Percentiles rank a stretch among this genome's conserved stretches.
phyloP scores from a whole-genome alignment of 2,329 filamentous ascomycete species.

The Orbilia brochopaga region DNA sequence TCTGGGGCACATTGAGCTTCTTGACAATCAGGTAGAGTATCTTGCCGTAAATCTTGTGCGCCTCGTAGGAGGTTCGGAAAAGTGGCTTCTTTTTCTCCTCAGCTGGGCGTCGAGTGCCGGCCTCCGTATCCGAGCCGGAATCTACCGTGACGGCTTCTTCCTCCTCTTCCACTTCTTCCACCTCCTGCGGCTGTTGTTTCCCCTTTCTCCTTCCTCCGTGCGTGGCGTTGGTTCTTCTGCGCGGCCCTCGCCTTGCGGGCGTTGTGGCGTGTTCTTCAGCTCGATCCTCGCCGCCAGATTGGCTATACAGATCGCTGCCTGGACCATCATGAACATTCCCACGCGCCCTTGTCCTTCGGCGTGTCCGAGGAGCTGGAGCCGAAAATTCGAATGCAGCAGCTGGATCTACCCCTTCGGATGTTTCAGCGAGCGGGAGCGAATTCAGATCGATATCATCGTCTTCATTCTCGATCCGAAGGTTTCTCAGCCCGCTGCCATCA shows the following conservation, averaged over 20 bases:
- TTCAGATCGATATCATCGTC: constrained; percentile 44
- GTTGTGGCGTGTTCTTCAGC: constrained; percentile 48
- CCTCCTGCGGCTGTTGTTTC: constrained; percentile 1
- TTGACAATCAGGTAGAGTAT: constrained; percentile 89
- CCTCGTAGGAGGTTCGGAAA: constrained; percentile 87
- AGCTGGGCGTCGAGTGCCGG: constrained; percentile 53
- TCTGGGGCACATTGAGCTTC: constrained; percentile 48
- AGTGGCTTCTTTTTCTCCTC: constrained; percentile 90
- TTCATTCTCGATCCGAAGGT: constrained; percentile 46
- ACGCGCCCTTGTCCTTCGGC: constrained; percentile 35
- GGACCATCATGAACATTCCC: constrained; percentile 17
- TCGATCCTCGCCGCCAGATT: constrained; percentile 37
- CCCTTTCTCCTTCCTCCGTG: constrained; percentile 23
- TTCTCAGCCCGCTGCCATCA: constrained; percentile 49
- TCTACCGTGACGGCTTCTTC: constrained; percentile 28
- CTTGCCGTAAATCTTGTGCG: constrained; percentile 92
- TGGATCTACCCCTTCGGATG: constrained; percentile 6
- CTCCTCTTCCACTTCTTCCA: not conserved
- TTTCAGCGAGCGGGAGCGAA: constrained; percentile 26
- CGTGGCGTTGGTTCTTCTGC: constrained; percentile 25
- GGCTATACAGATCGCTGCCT: constrained; percentile 13
- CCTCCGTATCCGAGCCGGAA: constrained; percentile 37
- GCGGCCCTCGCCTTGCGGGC: constrained; percentile 34
- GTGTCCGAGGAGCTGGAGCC: constrained; percentile 42
- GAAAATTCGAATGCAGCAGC: constrained; percentile 16